Evolutionary conservation across 2,329 filamentous ascomycete genomes (phyloP).

Genomic region (Penicillium glabrum): DNA sequence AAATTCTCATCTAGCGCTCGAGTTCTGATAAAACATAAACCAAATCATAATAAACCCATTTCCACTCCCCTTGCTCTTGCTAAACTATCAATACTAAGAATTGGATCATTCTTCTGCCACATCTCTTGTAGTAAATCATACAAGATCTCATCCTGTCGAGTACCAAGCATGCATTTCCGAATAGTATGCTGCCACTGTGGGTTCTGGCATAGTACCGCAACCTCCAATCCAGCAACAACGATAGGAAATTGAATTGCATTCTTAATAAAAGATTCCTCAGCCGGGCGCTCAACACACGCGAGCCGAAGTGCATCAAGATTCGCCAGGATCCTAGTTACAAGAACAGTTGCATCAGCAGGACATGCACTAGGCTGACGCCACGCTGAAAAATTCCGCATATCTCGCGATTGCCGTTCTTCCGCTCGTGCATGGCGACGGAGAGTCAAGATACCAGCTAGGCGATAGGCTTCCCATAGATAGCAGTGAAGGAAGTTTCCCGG

Average conservation of each 20-base stretch:
- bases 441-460: slow-evolving; percentile 26
- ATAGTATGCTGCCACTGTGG: slow-evolving; percentile 20
- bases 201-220: slow-evolving; percentile 11
- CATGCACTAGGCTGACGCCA: slow-evolving; percentile 4
- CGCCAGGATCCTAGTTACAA: slow-evolving; percentile 25
- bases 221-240: slow-evolving; percentile 23
- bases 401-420: background rate
- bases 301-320: slow-evolving; percentile 27
- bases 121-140: slow-evolving; percentile 25
- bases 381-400: background rate
- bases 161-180: slow-evolving; percentile 3
- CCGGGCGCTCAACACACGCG: slow-evolving; percentile 15
- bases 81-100: slow-evolving; percentile 20
- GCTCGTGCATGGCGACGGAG: slow-evolving; percentile 14
- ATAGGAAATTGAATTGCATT: slow-evolving; percentile 28
- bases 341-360: slow-evolving; percentile 12
- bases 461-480: slow-evolving; percentile 33
- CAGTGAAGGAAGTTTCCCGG: slow-evolving; percentile 25
- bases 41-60: slow-evolving; percentile 23
- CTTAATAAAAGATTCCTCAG: slow-evolving; percentile 17
- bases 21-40: background rate
- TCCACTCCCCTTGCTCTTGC: slow-evolving; percentile 23
- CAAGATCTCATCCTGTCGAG: slow-evolving; percentile 12
- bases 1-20: no score
- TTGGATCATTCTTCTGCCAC: slow-evolving; percentile 18